A percentile compares a stretch with the other conserved stretches of the same genome.
Conservation (phyloP, 352 stramenopile genomes). For the Sclerospora graminicola region DNA sequence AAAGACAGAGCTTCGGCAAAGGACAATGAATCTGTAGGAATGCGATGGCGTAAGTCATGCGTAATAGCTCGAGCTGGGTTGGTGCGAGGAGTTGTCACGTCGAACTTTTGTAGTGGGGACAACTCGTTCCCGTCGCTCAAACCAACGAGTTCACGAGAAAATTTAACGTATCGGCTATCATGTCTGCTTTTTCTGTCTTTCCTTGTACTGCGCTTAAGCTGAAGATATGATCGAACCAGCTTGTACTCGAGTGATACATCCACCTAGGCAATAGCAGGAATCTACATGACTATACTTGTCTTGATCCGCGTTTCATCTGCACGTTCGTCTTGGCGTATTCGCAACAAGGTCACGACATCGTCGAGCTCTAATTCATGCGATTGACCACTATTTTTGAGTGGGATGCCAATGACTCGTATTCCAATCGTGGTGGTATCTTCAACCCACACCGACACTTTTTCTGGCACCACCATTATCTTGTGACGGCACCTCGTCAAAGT, state of each 20-base stretch:
- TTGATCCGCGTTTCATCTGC: neutral
- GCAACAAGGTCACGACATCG: slow-evolving; percentile 49
- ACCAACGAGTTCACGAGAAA: slow-evolving; percentile 14
- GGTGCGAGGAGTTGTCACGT: neutral
- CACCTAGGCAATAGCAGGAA: slow-evolving; percentile 12
- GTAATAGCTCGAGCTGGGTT: slow-evolving; percentile 6
- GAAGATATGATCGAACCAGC: slow-evolving; percentile 13
- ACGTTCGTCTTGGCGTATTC: slow-evolving; percentile 30
- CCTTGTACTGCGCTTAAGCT: slow-evolving; percentile 2
- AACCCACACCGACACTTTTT: slow-evolving; percentile 28
- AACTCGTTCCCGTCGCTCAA: slow-evolving; percentile 11
- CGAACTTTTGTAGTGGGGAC: slow-evolving; percentile 7
- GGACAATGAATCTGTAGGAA: slow-evolving; percentile 4
- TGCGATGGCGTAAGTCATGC: slow-evolving; percentile 16
- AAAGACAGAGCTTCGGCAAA: neutral
- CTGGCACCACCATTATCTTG: slow-evolving; percentile 17
- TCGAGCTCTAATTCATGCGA: slow-evolving; percentile 33
- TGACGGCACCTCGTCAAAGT: slow-evolving; percentile 27
- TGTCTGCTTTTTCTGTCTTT: slow-evolving; percentile 18
- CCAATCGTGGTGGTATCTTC: slow-evolving; percentile 70
- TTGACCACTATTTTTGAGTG: slow-evolving; percentile 39
- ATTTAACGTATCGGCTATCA: slow-evolving; percentile 25
- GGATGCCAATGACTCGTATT: slow-evolving; percentile 39
- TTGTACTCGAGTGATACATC: slow-evolving; percentile 39
- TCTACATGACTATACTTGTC: neutral